Evolutionary conservation across 176 grass and related monocot species (phyloP), one percentile per base, ranked within the genome.

Genomic region (Oryza coarctata): DNA sequence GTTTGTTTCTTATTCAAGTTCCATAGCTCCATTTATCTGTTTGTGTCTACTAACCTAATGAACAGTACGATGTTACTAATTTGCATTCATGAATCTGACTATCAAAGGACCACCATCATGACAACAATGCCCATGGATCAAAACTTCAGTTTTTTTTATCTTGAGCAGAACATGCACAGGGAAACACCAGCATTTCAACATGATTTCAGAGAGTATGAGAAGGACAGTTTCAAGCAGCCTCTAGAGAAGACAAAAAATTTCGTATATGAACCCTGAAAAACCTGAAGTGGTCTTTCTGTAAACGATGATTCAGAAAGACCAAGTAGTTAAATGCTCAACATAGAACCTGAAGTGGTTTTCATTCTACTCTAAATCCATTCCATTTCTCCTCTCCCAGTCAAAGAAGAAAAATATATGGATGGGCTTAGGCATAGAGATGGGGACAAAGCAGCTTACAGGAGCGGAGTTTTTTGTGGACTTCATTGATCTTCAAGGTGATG

Each of bases 381-480:
- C 1, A 26, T 15, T 76, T 73, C 52, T 45, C 6, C 23, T 38
- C 40, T n/a, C 45, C 44, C 4, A 29, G 18, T 15, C 27, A 45
- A 77, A 63, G 11, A n/a, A 57, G 52, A 57, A 14, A 34, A 65
- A 33, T 39, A 47, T 35, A 68, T 34, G 27, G 65, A 74, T n/a
- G 76, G 72, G 38, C 52, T 62, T 44, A 77, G 43, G 70, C 35
- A 14, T 18, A 13, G 38, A 31, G 68, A 22, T 75, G 74, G 18
- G 66, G 23, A 61, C 83, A 52, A 77, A 36, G 67, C 67, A 71
- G n/a, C 61, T 45, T 83, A 83, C 73, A 86, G 32, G 61, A 90
- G 9, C 26, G 57, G 30, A 90, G 86, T 50, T 61, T 45, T 41
- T 43, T 86, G 50, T 90, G 83, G n/a, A 83, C 45, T 72, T 71